phyloP scores from a whole-genome alignment of 139 green algal species.

The Chlorella sp. region DNA sequence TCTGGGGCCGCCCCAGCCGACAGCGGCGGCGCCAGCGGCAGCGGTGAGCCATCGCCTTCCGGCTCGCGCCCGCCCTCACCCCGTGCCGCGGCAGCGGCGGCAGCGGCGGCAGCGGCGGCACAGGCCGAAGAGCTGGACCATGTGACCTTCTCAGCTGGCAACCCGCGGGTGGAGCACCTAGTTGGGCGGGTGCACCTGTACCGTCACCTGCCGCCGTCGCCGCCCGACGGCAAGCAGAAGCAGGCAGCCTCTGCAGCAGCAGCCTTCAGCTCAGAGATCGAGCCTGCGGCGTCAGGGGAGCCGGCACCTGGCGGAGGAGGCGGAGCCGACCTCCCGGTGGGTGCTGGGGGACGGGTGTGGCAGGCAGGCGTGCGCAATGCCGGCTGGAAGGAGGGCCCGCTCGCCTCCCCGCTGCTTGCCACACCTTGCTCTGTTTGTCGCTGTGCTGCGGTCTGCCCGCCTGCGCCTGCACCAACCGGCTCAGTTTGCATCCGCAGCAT shows the following conservation, averaged over 20 bases:
- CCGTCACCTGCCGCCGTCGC: conserved; percentile 44
- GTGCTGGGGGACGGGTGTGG: conserved; percentile 42
- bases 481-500: no score
- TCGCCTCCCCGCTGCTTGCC: background rate
- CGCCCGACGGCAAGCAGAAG: background rate
- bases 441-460: no score
- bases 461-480: no score
- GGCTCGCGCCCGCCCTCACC: background rate
- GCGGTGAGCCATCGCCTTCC: conserved; percentile 11
- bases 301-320: background rate
- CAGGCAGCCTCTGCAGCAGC: background rate
- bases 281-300: background rate
- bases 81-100: background rate
- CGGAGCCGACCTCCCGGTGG: background rate
- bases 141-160: conserved; percentile 80
- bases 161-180: conserved; percentile 91
- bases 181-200: conserved; percentile 90
- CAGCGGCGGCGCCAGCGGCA: background rate
- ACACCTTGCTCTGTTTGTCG: background rate
- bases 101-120: background rate
- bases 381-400: no score
- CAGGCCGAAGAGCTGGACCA: background rate
- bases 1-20: background rate
- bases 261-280: conserved; percentile 6
- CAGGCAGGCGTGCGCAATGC: no score